Evolutionary conservation across 108 stramenopile genomes (phyloP).

Genomic region (Discostella stelligeroides): DNA sequence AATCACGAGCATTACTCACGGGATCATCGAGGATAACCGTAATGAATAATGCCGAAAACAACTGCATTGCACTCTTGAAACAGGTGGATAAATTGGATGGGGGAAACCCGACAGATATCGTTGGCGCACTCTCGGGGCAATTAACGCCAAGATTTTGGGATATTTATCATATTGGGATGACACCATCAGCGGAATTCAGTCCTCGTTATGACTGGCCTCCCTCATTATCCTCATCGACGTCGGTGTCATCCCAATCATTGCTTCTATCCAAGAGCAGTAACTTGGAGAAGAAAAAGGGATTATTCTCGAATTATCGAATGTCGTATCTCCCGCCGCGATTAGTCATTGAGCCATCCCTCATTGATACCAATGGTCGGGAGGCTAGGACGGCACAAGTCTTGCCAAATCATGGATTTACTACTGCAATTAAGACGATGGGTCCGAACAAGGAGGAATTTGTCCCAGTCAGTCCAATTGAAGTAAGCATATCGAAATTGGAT

Average conservation of each 20-base stretch:
- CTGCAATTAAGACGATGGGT: slow-evolving; percentile 82
- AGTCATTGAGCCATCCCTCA: slow-evolving; percentile 55
- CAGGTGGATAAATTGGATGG: slow-evolving; percentile 69
- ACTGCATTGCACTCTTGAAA: slow-evolving; percentile 36
- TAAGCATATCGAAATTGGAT: slow-evolving; percentile 51
- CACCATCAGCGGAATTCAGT: slow-evolving; percentile 70
- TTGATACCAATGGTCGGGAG: slow-evolving; percentile 65
- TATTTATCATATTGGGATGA: slow-evolving; percentile 87
- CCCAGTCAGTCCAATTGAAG: slow-evolving; percentile 71
- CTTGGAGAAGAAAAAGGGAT: slow-evolving; percentile 25
- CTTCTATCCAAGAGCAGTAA: neutral
- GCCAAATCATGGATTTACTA: slow-evolving; percentile 82
- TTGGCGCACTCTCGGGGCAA: slow-evolving; percentile 52
- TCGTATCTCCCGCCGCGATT: slow-evolving; percentile 69
- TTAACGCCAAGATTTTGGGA: slow-evolving; percentile 85
- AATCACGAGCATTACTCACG: slow-evolving; percentile 65
- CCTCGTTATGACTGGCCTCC: slow-evolving; percentile 36
- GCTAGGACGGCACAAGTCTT: slow-evolving; percentile 59
- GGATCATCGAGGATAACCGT: slow-evolving; percentile 60
- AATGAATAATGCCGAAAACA: slow-evolving; percentile 19
- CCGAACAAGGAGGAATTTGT: slow-evolving; percentile 65
- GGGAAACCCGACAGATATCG: slow-evolving; percentile 42
- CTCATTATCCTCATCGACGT: neutral
- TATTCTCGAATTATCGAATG: slow-evolving; percentile 55
- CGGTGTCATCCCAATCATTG: neutral